Base-by-base conservation (phyloP, 2,329 filamentous ascomycete genomes). In the Ilyonectria destructans region DNA sequence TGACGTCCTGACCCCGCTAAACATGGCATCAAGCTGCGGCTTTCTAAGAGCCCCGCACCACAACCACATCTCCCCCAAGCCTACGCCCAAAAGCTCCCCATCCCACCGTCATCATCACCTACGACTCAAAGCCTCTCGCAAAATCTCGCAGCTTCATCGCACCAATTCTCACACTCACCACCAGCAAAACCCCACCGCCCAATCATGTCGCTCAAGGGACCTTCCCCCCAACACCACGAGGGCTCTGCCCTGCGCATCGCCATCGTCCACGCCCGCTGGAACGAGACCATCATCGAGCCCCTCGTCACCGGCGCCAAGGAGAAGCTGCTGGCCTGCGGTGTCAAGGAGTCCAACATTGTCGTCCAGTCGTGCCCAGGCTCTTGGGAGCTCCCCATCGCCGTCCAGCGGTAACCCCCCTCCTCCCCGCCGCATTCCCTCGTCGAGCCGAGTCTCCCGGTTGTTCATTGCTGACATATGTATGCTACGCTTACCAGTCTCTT, bases 251-350 rank as follows among this genome's bases (percentile, higher is more conserved):
- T 99, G 71, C 94, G 96, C 79, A 92, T 99, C 80, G 96, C 93
- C 79, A 98, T 99, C 79, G 89, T 99, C 67, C 96, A 98, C 84
- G 96, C 96, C 67, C 91, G 96, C 77, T 99, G 96, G 96, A 99
- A 99, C 85, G 88, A 87, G 72, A 88, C 88, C 73, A 94, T 99
- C 80, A 97, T 98, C 82, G 91, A 93, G 67, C 91, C 94, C 60
- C 90, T 99, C 65, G 88, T 99, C 69, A 86, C 88, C 59, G 96
- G 96, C 72, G 90, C 93, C 52, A 93, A 92, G 82, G 91, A 92
- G 75, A 92, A 92, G 79, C 90, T 99, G 63, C 84, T 92, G 37
- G 89, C 89, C 49, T 90, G 92, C 60, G 96, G 96, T 62, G 96
- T 99, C 64, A 91, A 91, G 80, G 91, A 95, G 78, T 90, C 93